These are phyloP conservation scores for Corchorus olitorius DNA, from an alignment of 345 rosid species.

Conservation along the genomic window DNA sequence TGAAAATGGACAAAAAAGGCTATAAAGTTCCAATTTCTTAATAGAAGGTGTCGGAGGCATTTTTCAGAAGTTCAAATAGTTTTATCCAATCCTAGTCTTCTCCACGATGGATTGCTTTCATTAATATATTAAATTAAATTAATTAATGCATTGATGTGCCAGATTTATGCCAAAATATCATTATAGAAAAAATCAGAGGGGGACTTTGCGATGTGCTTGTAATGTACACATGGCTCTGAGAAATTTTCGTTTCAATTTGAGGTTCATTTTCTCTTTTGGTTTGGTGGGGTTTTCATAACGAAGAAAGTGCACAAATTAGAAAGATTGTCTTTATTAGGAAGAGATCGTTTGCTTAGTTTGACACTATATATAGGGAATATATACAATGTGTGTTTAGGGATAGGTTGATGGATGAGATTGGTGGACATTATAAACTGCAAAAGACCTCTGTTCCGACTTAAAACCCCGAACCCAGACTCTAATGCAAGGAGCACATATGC, in stretches of 20 bases:
- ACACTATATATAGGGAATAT: too few species aligned
- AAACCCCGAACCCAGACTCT: too few species aligned
- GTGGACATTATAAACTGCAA: too few species aligned
- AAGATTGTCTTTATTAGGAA: neutral
- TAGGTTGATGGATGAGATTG: too few species aligned
- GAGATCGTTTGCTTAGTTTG: neutral
- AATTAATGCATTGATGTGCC: neutral
- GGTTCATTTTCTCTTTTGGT: neutral
- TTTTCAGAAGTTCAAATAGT: neutral
- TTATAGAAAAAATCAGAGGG: neutral
- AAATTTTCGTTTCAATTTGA: too few species aligned
- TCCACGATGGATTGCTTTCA: neutral
- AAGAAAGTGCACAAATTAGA: neutral
- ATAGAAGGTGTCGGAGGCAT: neutral
- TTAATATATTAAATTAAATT: too few species aligned
- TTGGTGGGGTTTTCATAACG: neutral
- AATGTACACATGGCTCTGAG: too few species aligned
- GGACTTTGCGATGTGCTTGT: neutral
- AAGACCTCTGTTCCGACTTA: too few species aligned
- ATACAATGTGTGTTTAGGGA: too few species aligned
- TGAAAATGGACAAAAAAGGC: slow-evolving; percentile 3
- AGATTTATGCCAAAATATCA: neutral
- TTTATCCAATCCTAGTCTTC: slow-evolving; percentile 10
- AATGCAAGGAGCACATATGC: too few species aligned
- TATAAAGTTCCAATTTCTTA: neutral